phyloP scores from a whole-genome alignment of 805 yeast genomes.

The Candida insectalens region DNA sequence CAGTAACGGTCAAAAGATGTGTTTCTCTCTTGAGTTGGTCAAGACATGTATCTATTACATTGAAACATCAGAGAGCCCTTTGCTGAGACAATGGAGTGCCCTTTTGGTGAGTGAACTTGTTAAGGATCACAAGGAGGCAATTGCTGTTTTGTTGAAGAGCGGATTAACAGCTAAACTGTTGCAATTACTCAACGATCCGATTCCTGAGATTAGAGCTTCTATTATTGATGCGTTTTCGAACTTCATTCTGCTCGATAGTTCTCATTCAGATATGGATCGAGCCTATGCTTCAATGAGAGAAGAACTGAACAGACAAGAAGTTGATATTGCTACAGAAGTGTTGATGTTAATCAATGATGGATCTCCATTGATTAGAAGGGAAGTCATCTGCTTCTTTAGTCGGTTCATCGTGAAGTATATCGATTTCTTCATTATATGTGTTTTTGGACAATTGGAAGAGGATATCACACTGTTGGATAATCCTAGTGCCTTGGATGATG shows the following conservation, averaged over 20 bases:
- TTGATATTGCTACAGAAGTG: conserved; percentile 58
- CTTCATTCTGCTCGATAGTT: conserved; percentile 40
- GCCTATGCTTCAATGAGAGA: conserved; percentile 12
- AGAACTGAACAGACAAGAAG: conserved; percentile 58
- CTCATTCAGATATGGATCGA: conserved; percentile 24
- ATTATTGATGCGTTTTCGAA: conserved; percentile 64
- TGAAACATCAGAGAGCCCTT: conserved; percentile 69
- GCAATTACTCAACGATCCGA: conserved; percentile 68
- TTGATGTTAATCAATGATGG: conserved; percentile 74
- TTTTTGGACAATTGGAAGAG: conserved; percentile 75
- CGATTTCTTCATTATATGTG: conserved; percentile 74
- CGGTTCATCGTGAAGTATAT: conserved; percentile 60
- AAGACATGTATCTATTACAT: conserved; percentile 57
- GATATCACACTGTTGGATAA: conserved; percentile 62
- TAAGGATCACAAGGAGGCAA: conserved; percentile 64
- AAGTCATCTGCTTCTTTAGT: conserved; percentile 68
- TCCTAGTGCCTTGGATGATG: conserved; percentile 51
- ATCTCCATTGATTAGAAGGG: conserved; percentile 80
- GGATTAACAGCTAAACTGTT: conserved; percentile 50
- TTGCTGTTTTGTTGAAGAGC: conserved; percentile 57
- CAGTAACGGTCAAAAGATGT: conserved; percentile 68
- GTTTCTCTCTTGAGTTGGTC: conserved; percentile 66
- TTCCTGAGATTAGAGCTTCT: conserved; percentile 91
- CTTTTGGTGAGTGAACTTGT: conserved; percentile 70
- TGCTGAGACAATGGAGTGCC: conserved; percentile 88